Evolutionary conservation across 2,329 filamentous ascomycete species (phyloP).

Genomic region (Graphilbum fragrans): DNA sequence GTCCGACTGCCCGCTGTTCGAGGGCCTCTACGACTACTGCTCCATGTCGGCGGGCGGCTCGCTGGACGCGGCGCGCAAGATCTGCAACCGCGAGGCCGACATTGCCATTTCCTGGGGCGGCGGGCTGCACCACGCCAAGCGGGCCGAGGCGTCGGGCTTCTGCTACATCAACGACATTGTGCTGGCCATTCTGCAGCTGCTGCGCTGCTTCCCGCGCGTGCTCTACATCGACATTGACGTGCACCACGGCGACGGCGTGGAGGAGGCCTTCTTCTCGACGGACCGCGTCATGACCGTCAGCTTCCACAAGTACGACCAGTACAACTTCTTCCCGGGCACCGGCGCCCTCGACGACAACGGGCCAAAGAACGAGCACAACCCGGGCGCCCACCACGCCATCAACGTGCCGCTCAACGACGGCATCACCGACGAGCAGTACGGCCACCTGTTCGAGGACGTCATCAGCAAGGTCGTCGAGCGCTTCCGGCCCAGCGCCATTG

Average conservation of each 20-base stretch:
- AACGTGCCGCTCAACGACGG: constrained; percentile 87
- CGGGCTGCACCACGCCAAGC: constrained; percentile 92
- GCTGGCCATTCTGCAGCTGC: constrained; percentile 76
- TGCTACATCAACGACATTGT: constrained; percentile 99
- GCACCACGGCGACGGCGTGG: constrained; percentile 75
- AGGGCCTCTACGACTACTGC: constrained; percentile 90
- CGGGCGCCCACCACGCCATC: constrained; percentile 77
- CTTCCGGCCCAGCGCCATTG: constrained; percentile 84
- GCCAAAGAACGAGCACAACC: constrained; percentile 69
- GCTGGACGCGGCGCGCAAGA: constrained; percentile 79
- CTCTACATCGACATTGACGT: constrained; percentile 90
- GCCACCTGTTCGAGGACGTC: constrained; percentile 69
- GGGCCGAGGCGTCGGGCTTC: constrained; percentile 85
- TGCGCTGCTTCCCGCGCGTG: constrained; percentile 71
- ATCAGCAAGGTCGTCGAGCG: constrained; percentile 66
- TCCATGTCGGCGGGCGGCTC: constrained; percentile 86
- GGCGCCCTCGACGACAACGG: constrained; percentile 80
- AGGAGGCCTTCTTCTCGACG: constrained; percentile 74
- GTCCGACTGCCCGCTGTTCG: constrained; percentile 92
- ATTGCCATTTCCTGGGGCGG: constrained; percentile 98
- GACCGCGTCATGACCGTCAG: constrained; percentile 82
- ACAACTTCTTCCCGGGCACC: constrained; percentile 79
- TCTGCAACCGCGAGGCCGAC: constrained; percentile 76
- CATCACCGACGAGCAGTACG: constrained; percentile 84
- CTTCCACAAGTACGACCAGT: constrained; percentile 89